Evolutionary conservation across 2,329 filamentous ascomycete species (phyloP), one percentile per base, ranked within the genome.

Genomic region (Neopestalotiopsis clavispora): DNA sequence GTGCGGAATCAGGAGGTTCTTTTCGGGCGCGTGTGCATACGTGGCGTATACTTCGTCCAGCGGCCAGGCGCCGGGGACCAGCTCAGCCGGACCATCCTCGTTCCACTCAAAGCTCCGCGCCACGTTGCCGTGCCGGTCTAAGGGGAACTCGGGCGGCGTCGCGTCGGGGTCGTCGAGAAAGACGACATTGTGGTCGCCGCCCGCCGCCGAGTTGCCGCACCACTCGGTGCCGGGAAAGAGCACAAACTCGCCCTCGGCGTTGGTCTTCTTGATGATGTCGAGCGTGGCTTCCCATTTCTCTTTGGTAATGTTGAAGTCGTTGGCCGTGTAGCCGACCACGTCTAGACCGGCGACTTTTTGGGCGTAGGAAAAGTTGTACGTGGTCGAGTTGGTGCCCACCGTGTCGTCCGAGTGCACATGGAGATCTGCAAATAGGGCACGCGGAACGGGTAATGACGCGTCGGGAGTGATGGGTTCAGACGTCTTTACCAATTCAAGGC

Each of bases 331-430:
- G 2, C 79, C 79, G 0, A 81, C 74, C 10, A 80, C 70, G 34
- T 81, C 79, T 0, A 81, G 75, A 20, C 79, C 79, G 1, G 79
- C 79, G 14, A 81, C 74, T 23, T 76, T 52, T 23, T 75, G 77
- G 17, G 76, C 78, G 66, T 80, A 81, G 1, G 77, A 78, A 69
- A 81, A 81, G 70, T 80, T 80, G 71, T 81, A 80, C 1, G 75
- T 72, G 1, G 75, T 77, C 1, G 71, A 74, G 45, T 80, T 79
- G 30, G 79, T 80, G 57, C 78, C 79, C 1, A 81, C 79, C 3
- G 78, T 81, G 66, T 80, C 78, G 62, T 80, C 78, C 0, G 78
- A 80, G 71, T 81, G 78, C 3, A 80, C 78, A 66, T 81, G 79
- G 0, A 80, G 75, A 68, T 80, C 79, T 2, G 75, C 78, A 63